Evolutionary conservation across 352 stramenopile genomes (phyloP).

Genomic region (Phytopythium oedochilum): DNA sequence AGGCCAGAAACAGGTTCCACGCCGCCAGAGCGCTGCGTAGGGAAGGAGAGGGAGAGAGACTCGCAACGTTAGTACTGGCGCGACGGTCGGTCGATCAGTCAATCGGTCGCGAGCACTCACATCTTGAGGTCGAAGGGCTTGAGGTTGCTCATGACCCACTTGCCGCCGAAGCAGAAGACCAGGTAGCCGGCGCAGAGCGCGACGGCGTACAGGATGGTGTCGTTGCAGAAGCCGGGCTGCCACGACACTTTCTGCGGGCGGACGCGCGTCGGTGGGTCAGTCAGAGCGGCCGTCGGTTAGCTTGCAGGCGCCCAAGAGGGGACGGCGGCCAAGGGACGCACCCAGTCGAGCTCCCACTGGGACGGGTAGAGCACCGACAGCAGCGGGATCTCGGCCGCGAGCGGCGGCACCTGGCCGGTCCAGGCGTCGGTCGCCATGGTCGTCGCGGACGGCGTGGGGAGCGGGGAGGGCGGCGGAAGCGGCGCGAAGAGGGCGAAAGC

Average conservation of each 20-base stretch:
- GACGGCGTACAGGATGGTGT: constrained; percentile 58
- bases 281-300: too few species aligned
- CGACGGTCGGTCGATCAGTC: too few species aligned
- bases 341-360: constrained; percentile 73
- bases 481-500: constrained; percentile 3
- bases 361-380: constrained; percentile 59
- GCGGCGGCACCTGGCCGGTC: constrained; percentile 15
- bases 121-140: constrained; percentile 78
- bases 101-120: constrained; percentile 26
- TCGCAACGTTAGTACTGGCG: too few species aligned
- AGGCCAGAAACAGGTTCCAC: constrained; percentile 76
- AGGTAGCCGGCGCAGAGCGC: constrained; percentile 63
- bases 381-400: constrained; percentile 47
- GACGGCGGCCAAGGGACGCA: constrained; percentile 5
- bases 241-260: constrained; percentile 45
- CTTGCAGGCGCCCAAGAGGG: too few species aligned
- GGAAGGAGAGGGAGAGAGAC: background rate
- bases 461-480: background rate
- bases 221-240: constrained; percentile 59
- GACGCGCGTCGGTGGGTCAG: background rate
- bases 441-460: background rate
- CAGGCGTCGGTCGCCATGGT: constrained; percentile 19
- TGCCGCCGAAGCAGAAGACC: constrained; percentile 70
- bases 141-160: constrained; percentile 73
- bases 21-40: constrained; percentile 47